Base-by-base conservation (phyloP, 176 grass and related monocot genomes). In the Musa beccarii region DNA sequence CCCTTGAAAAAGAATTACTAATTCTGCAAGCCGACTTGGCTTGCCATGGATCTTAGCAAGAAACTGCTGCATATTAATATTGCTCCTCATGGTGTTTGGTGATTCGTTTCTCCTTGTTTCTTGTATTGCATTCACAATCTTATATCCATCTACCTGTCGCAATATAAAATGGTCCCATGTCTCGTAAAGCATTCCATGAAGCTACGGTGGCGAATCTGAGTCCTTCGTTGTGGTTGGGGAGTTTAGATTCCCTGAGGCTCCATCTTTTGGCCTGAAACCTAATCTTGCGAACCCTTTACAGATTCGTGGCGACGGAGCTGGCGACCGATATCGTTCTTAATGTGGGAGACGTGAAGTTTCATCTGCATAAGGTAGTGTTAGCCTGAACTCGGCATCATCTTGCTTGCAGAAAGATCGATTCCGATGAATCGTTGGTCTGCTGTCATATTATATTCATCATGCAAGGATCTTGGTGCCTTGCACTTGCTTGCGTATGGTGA, bases 241-340 rank as follows among this genome's bases (percentile, higher is more conserved):
- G 10, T 72, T 14, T 43, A 12, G 57, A 17, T 19, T 62, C 0
- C 20, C 20, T 79, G 2, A 9, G 20, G 20, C 11, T 49, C 34
- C 34, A 6, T 43, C 34, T 12, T 75, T 74, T 74, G 54, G 54
- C 34, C 12, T 22, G 71, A 75, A 76, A 76, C 24, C 22, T 76
- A 78, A 83, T 74, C 52, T 25, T 75, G 54, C 43, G 20, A 74
- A 19, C 77, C 20, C 64, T 95, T 83, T 86, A 79, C 92, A 99
- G 96, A 79, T 95, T 92, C 86, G 89, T 99, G 77, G 91, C 91
- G 62, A 88, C 96, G 23, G 96, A 99, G 78, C 74, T 99, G 66
- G 86, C 96, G 24, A 91, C 96, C 21, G 96, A 99, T 34, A 83
- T 99, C 72, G 79, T 92, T 88, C 74, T 99, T 76, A 89, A 83